phyloP scores from a whole-genome alignment of 176 grass and related monocot genomes.

The Oryza officinalis region DNA sequence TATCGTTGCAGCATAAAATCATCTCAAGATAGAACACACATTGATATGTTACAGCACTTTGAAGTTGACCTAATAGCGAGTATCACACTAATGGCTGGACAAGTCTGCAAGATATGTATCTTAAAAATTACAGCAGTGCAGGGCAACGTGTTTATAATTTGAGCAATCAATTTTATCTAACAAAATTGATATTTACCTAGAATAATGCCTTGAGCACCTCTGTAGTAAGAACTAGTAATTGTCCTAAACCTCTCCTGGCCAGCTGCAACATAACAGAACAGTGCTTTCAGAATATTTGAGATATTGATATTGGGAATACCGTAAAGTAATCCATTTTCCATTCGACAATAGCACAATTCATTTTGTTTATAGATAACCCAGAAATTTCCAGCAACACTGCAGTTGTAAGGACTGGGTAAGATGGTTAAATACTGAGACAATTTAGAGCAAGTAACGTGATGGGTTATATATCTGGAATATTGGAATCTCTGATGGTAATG shows the following conservation, averaged over 20 bases:
- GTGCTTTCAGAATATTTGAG: conserved; percentile 8
- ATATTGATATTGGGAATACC: not conserved
- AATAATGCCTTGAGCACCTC: conserved; percentile 99
- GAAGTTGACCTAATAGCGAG: not conserved
- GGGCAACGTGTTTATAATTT: not conserved
- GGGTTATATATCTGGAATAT: conserved; percentile 19
- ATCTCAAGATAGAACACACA: not conserved
- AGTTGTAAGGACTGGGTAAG: conserved; percentile 6
- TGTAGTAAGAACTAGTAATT: conserved; percentile 97
- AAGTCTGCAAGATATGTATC: conserved; percentile 1
- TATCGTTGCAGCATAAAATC: not conserved
- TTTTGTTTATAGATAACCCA: conserved; percentile 11
- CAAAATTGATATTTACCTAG: conserved; percentile 58
- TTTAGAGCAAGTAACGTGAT: conserved; percentile 17
- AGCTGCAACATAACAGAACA: conserved; percentile 64
- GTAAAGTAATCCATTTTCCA: not conserved
- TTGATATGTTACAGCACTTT: not conserved
- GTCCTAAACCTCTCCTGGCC: conserved; percentile 98
- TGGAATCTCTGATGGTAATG: conserved; percentile 18
- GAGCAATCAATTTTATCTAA: conserved; percentile 25
- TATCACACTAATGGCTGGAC: not conserved
- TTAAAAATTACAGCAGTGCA: not conserved
- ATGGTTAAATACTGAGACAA: conserved; percentile 10
- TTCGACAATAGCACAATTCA: not conserved
- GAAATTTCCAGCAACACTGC: conserved; percentile 1